Evolutionary conservation across 805 yeast genomes (phyloP).

Genomic region (Ogataea pini): DNA sequence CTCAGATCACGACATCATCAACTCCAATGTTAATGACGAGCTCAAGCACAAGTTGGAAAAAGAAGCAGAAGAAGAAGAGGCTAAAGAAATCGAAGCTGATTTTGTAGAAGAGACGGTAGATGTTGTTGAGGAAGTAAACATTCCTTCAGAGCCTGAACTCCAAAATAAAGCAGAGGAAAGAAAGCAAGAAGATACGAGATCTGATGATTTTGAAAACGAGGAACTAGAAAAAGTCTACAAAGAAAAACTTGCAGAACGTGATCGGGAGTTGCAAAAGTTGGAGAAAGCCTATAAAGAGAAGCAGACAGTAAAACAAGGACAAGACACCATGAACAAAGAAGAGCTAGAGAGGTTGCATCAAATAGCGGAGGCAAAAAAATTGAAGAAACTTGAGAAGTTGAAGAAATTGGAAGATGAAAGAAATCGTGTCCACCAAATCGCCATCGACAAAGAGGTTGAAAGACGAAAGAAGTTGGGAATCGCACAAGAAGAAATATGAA

Average conservation of each 20-base stretch:
- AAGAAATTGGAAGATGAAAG: conserved; percentile 24
- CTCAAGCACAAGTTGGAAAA: conserved; percentile 21
- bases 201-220: conserved; percentile 3
- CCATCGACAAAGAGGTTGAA: conserved; percentile 33
- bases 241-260: conserved; percentile 29
- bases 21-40: conserved; percentile 30
- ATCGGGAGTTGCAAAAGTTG: conserved; percentile 25
- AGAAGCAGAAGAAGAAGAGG: conserved; percentile 18
- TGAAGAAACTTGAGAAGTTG: conserved; percentile 23
- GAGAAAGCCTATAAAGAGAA: conserved; percentile 26
- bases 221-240: conserved; percentile 18
- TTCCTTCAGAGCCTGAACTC: not conserved
- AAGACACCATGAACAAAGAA: conserved; percentile 22
- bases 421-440: conserved; percentile 23
- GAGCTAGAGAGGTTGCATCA: conserved; percentile 36
- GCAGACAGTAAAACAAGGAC: conserved; percentile 16
- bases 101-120: conserved; percentile 8
- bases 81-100: conserved; percentile 1
- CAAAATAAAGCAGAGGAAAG: conserved; percentile 9
- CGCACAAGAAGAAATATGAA: conserved; percentile 4
- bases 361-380: conserved; percentile 28
- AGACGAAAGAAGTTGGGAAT: conserved; percentile 28
- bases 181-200: conserved; percentile 5
- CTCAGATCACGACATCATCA: conserved; percentile 28
- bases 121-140: conserved; percentile 11